A percentile compares a stretch with the other conserved stretches of the same genome.
Evolutionary conservation across 176 grass and related monocot genomes (phyloP).

Genomic region (Saccharum spontaneum): DNA sequence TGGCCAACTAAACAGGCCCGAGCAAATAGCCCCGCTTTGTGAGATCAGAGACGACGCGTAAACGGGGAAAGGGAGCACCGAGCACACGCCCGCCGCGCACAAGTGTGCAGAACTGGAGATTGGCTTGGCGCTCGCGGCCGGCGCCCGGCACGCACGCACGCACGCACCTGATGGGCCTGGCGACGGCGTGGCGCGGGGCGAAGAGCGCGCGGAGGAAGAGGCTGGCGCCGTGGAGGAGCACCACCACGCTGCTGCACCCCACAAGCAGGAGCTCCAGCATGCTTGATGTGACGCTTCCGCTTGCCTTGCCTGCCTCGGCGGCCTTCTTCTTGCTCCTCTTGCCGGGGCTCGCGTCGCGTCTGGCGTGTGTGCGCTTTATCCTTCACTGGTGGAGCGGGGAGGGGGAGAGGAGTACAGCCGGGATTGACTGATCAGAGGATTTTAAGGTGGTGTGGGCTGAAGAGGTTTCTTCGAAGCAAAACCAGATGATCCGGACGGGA

Average conservation of each 20-base stretch:
- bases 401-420: not conserved
- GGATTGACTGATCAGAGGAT: not conserved
- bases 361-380: not conserved
- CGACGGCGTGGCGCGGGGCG: slow-evolving; percentile 37
- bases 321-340: not conserved
- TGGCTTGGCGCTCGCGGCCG: not conserved
- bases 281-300: not conserved
- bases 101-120: not conserved
- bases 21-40: not conserved
- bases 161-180: slow-evolving; percentile 43
- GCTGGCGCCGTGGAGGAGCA: slow-evolving; percentile 59
- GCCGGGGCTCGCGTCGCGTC: not conserved
- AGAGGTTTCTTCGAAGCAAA: slow-evolving; percentile 23
- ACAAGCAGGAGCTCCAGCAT: slow-evolving; percentile 51
- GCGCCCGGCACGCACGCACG: not conserved
- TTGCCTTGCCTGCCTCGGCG: too few relatives aligned
- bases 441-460: not conserved
- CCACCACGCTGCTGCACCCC: slow-evolving; percentile 51
- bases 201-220: slow-evolving; percentile 51
- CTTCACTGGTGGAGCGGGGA: too few relatives aligned
- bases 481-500: not conserved
- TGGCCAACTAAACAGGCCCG: too few relatives aligned
- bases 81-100: not conserved
- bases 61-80: too few relatives aligned
- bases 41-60: not conserved